A percentile compares a stretch with the other conserved stretches of the same genome.
phyloP scores from a whole-genome alignment of 805 yeast species.

The Tetrapisispora pingtungensis region DNA sequence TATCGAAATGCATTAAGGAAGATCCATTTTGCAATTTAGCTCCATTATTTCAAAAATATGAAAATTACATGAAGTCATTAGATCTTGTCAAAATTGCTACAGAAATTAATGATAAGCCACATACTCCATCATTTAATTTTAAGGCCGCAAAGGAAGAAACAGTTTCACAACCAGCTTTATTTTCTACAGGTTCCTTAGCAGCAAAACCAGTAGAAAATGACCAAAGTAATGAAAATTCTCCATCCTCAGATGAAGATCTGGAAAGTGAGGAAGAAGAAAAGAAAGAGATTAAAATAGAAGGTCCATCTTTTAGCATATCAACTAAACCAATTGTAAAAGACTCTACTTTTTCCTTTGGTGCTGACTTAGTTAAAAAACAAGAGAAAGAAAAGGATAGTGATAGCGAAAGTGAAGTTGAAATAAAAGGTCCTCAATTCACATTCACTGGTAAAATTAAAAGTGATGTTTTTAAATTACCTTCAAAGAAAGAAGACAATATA shows the following conservation, averaged over 20 bases:
- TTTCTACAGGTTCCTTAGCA: background rate
- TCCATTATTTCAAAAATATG: constrained; percentile 48
- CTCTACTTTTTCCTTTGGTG: constrained; percentile 40
- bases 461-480: constrained; percentile 28
- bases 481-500: constrained; percentile 5
- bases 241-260: background rate
- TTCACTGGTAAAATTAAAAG: constrained; percentile 29
- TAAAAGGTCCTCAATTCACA: constrained; percentile 34
- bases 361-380: constrained; percentile 10
- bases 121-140: constrained; percentile 1
- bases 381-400: constrained; percentile 19
- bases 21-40: constrained; percentile 49
- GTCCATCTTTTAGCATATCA: constrained; percentile 51
- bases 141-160: background rate
- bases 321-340: constrained; percentile 40
- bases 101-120: constrained; percentile 3
- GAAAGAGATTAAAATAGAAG: constrained; percentile 57
- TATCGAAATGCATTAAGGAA: constrained; percentile 33
- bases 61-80: constrained; percentile 37
- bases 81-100: background rate
- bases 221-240: background rate
- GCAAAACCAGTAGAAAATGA: background rate
- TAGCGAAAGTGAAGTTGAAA: constrained; percentile 26
- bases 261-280: constrained; percentile 26
- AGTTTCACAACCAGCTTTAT: background rate